A percentile compares a stretch with the other conserved stretches of the same genome.
These are phyloP conservation scores for Xerocomellus dryophilus DNA, from an alignment of 768 basidiomycete species.

Conservation along the genomic window DNA sequence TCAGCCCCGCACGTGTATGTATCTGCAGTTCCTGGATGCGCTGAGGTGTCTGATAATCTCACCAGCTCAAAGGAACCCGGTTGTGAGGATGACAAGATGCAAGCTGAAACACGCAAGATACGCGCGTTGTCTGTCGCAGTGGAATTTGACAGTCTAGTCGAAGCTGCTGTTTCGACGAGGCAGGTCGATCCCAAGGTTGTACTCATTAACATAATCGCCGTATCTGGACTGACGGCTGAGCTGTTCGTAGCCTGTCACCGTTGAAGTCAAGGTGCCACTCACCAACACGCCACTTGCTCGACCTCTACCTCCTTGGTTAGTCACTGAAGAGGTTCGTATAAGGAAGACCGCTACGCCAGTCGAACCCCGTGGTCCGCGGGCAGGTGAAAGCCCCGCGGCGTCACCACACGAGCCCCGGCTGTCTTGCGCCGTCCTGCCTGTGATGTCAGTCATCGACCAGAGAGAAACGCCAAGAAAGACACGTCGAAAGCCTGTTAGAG, in stretches of 20 bases:
- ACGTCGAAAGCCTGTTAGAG: conserved; percentile 9
- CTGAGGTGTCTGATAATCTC: neutral
- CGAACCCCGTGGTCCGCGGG: neutral
- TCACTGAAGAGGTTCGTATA: conserved; percentile 21
- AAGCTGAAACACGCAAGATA: conserved; percentile 42
- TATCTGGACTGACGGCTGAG: neutral
- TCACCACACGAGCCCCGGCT: conserved; percentile 27
- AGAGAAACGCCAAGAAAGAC: neutral
- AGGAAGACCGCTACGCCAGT: neutral
- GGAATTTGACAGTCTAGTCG: conserved; percentile 30
- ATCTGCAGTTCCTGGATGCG: neutral
- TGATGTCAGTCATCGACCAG: conserved; percentile 3
- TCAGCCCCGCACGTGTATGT: conserved; percentile 37
- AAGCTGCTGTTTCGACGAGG: conserved; percentile 18
- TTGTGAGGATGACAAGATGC: conserved; percentile 43
- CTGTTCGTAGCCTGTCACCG: conserved; percentile 7
- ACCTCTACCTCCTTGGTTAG: conserved; percentile 19
- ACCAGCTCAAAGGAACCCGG: conserved; percentile 48
- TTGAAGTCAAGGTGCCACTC: conserved; percentile 13
- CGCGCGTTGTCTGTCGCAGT: conserved; percentile 42
- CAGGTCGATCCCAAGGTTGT: conserved; percentile 20
- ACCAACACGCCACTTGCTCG: neutral
- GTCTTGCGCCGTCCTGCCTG: conserved; percentile 18
- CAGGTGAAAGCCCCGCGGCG: neutral
- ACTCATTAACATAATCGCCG: neutral